These are phyloP conservation scores for Ilyonectria robusta DNA, from an alignment of 2,329 filamentous ascomycete species.

Conservation along the genomic window DNA sequence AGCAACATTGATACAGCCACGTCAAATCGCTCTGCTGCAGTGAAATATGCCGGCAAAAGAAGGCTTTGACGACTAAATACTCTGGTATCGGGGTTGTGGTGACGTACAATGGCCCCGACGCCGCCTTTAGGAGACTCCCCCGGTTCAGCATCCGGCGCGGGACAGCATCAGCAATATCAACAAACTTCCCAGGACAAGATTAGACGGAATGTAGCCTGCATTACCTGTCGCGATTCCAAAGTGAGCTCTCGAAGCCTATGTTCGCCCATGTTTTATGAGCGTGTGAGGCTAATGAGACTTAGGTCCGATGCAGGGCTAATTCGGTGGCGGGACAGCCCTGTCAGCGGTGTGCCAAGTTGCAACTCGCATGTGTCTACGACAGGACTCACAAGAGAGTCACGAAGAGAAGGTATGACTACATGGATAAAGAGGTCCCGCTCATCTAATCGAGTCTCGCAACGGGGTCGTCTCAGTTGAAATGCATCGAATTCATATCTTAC, in stretches of 20 bases:
- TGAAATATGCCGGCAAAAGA: slow-evolving; percentile 23
- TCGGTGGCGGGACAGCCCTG: slow-evolving; percentile 57
- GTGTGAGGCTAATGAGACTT: slow-evolving; percentile 27
- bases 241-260: slow-evolving; percentile 44
- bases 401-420: slow-evolving; percentile 55
- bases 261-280: neutral
- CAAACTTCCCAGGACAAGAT: slow-evolving; percentile 47
- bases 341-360: slow-evolving; percentile 61
- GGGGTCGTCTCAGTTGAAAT: neutral
- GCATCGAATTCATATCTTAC: neutral
- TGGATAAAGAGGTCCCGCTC: neutral
- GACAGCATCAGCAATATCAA: slow-evolving; percentile 31
- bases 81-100: slow-evolving; percentile 34
- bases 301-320: slow-evolving; percentile 63
- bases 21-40: slow-evolving; percentile 6
- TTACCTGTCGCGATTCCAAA: slow-evolving; percentile 59
- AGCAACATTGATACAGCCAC: slow-evolving; percentile 18
- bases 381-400: slow-evolving; percentile 63
- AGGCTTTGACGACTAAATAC: slow-evolving; percentile 14
- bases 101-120: slow-evolving; percentile 49
- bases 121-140: slow-evolving; percentile 49
- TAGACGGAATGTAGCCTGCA: slow-evolving; percentile 56
- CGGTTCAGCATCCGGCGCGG: slow-evolving; percentile 41
- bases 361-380: slow-evolving; percentile 61
- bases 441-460: neutral